phyloP scores from a whole-genome alignment of 257 asterid genomes.

The Eustoma russellianum region DNA sequence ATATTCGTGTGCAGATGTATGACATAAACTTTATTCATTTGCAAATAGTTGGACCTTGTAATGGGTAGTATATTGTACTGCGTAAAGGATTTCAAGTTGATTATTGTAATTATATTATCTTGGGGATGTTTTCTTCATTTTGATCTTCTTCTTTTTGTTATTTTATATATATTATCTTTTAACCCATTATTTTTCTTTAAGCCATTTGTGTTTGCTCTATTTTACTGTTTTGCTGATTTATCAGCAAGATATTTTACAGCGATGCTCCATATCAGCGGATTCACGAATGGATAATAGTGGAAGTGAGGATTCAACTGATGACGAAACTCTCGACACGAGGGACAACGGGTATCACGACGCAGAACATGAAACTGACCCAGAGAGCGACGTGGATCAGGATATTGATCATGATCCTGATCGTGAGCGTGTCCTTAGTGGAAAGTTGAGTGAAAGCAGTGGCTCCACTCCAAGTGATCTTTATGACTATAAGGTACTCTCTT shows the following conservation, averaged over 20 bases:
- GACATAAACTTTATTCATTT: too few species aligned
- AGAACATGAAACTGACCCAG: slow-evolving; percentile 69
- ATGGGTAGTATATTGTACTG: too few species aligned
- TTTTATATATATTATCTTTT: too few species aligned
- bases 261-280: slow-evolving; percentile 80
- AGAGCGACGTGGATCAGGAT: slow-evolving; percentile 41
- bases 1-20: too few species aligned
- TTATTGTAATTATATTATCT: too few species aligned
- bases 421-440: slow-evolving; percentile 81
- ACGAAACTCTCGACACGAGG: slow-evolving; percentile 47
- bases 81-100: too few species aligned
- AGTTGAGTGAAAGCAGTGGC: slow-evolving; percentile 86
- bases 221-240: slow-evolving; percentile 13
- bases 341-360: slow-evolving; percentile 86
- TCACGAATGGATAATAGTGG: slow-evolving; percentile 66
- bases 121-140: not conserved
- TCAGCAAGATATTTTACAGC: slow-evolving; percentile 65
- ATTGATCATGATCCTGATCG: slow-evolving; percentile 4
- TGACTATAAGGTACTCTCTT: slow-evolving; percentile 65
- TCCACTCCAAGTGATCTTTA: slow-evolving; percentile 84
- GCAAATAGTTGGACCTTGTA: too few species aligned
- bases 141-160: not conserved
- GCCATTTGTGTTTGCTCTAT: not conserved
- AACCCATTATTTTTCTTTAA: not conserved
- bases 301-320: slow-evolving; percentile 69